Evolutionary conservation across 2,329 filamentous ascomycete genomes (phyloP), one percentile per base, ranked within the genome.

Genomic region (Cladophialophora bantiana): DNA sequence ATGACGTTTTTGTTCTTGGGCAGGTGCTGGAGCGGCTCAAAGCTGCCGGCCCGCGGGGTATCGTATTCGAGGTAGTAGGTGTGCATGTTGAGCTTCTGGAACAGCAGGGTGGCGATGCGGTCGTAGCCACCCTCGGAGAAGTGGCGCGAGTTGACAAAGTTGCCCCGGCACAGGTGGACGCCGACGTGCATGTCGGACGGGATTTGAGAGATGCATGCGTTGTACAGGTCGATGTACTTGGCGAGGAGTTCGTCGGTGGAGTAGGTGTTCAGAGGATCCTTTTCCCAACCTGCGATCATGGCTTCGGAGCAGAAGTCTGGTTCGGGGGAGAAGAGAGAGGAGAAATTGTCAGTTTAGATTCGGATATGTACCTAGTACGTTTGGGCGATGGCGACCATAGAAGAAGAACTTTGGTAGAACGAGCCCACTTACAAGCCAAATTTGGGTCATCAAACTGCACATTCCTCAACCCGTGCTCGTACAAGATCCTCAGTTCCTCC

Each of bases 171-270:
- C 56, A 92, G 81, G 74, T 92, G 90, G 31, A 92, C 87, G 32
- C 90, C 90, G 1, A 90, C 84, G 76, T 91, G 89, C 82, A 92
- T 86, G 74, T 92, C 88, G 1, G 80, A 74, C 0, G 89, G 88
- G 1, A 85, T 78, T 71, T 84, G 83, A 71, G 81, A 80, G 74
- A 90, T 82, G 72, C 83, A 86, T 74, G 89, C 86, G 76, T 92
- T 92, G 82, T 92, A 92, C 68, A 91, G 85, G 59, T 83, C 79
- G 74, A 92, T 89, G 78, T 92, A 92, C 7, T 87, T 84, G 70
- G 90, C 88, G 6, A 92, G 83, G 36, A 91, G 86, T 71, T 88
- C 86, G 53, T 90, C 88, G 2, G 89, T 84, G 0, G 86, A 85
- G 75, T 87, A 86, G 59, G 83, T 84, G 75, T 91, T 90, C 72